Evolutionary conservation across 345 rosid genomes (phyloP), one percentile per base, ranked within the genome.

Genomic region (Eucalyptus pauciflora): DNA sequence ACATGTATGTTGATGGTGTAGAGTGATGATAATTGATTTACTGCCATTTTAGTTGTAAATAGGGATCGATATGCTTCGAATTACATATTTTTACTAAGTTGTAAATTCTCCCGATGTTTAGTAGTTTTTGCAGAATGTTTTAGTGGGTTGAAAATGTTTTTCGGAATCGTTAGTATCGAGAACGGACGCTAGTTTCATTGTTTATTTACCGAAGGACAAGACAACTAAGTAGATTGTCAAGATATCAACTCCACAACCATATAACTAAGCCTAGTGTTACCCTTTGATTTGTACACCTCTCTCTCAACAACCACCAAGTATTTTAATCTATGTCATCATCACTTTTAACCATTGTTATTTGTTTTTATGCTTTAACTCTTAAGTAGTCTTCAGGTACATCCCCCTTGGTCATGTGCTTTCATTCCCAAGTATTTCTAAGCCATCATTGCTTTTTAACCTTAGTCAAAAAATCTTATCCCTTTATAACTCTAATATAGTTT

Each of bases 111-210:
- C 29, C 1, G 6, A 56, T 56, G 3, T 56, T 56, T 24, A 56
- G 13, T 56, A 24, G 29, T 56, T 56, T 24, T 56, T 56, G 62
- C 29, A 56, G 0, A 56, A 56, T 56, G 8, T 12, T 62, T 62
- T 29, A 27, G 2, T 62, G 15, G 31, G 8, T 29, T 62, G 15
- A 62, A 29, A 62, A 62, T 29, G 3, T 62, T 3, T 62, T 60
- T 62, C 17, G 0, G 1, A 62, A 12, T 27, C 7, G 29, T 62
- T 0, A 13, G 2, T 29, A 13, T 29, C 3, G 2, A 6, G 16
- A 62, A 62, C 1, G 1, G 1, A 62, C 2, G 4, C 8, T 5
- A 6, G 31, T 62, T 62, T 62, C 16, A 29, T 29, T 27, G 33
- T 13, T 6, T 13, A 62, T 29, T 27, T 27, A 12, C 4, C 8